Conservation (phyloP, 2,329 filamentous ascomycete genomes). For the Drechslera avenae region DNA sequence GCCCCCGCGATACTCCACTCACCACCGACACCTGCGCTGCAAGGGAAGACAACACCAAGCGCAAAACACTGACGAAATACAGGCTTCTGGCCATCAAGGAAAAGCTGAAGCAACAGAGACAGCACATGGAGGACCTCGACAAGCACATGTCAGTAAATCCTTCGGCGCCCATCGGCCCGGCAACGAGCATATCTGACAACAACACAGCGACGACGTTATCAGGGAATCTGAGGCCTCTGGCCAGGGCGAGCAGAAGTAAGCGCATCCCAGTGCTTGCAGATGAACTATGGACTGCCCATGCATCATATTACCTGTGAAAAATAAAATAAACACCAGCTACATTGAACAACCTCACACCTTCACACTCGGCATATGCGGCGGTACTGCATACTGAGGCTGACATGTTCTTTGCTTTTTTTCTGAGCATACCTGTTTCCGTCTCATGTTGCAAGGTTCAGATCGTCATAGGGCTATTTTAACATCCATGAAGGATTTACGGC, state of each 20-base stretch:
- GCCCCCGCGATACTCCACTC: background rate
- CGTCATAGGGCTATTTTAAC: too few species aligned
- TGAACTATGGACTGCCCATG: constrained; percentile 1
- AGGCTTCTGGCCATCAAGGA: constrained; percentile 72
- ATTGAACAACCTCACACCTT: background rate
- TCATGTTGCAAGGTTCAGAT: too few species aligned
- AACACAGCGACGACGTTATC: constrained; percentile 73
- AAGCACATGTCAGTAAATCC: constrained; percentile 74
- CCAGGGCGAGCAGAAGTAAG: constrained; percentile 65
- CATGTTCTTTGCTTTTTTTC: background rate
- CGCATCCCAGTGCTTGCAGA: background rate
- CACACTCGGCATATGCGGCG: background rate
- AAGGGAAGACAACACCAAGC: background rate
- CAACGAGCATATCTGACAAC: constrained; percentile 20
- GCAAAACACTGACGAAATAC: constrained; percentile 19
- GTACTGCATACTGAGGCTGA: background rate
- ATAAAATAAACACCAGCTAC: constrained; percentile 7
- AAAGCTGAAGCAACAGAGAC: constrained; percentile 74
- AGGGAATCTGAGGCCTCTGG: constrained; percentile 66
- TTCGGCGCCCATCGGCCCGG: background rate
- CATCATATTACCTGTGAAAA: constrained; percentile 3
- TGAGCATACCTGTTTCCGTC: too few species aligned
- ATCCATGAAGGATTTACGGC: too few species aligned
- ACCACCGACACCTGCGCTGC: background rate
- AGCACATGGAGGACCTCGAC: constrained; percentile 82